Evolutionary conservation across 2,329 filamentous ascomycete species (phyloP).

Genomic region (Alternaria brassicicola): DNA sequence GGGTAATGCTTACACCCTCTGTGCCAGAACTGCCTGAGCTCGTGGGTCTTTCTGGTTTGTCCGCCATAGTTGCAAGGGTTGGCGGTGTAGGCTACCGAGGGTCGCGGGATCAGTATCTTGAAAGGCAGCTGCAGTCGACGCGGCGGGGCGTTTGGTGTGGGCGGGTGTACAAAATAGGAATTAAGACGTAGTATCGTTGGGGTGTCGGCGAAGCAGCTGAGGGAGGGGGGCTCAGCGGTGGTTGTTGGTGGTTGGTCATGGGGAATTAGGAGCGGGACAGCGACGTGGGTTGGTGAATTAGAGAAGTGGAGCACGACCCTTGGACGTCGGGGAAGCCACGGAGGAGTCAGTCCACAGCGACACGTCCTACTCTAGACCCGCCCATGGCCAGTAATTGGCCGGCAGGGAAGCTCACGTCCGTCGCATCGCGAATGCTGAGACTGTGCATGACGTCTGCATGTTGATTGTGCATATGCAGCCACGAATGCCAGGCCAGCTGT

Average conservation of each 20-base stretch:
- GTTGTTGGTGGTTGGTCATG: slow-evolving; percentile 7
- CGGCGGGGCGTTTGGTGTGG: slow-evolving; percentile 2
- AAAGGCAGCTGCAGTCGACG: slow-evolving; percentile 27
- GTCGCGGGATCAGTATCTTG: slow-evolving; percentile 10
- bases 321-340: slow-evolving; percentile 14
- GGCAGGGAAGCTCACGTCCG: background rate
- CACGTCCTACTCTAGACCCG: background rate
- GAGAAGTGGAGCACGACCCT: slow-evolving; percentile 16
- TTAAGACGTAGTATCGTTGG: slow-evolving; percentile 8
- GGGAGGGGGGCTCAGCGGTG: background rate
- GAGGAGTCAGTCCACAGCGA: slow-evolving; percentile 11
- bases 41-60: slow-evolving; percentile 32
- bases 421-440: background rate
- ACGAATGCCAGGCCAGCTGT: slow-evolving; percentile 13
- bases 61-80: slow-evolving; percentile 27
- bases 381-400: background rate
- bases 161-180: slow-evolving; percentile 9
- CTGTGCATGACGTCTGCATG: slow-evolving; percentile 7
- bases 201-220: background rate
- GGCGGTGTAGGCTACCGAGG: slow-evolving; percentile 17
- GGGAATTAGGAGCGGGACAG: slow-evolving; percentile 18
- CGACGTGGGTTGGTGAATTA: slow-evolving; percentile 20
- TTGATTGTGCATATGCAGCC: slow-evolving; percentile 5
- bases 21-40: slow-evolving; percentile 44
- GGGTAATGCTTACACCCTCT: slow-evolving; percentile 31